These are phyloP conservation scores for Apiospora marii DNA, from an alignment of 2,329 filamentous ascomycete genomes.

Conservation along the genomic window DNA sequence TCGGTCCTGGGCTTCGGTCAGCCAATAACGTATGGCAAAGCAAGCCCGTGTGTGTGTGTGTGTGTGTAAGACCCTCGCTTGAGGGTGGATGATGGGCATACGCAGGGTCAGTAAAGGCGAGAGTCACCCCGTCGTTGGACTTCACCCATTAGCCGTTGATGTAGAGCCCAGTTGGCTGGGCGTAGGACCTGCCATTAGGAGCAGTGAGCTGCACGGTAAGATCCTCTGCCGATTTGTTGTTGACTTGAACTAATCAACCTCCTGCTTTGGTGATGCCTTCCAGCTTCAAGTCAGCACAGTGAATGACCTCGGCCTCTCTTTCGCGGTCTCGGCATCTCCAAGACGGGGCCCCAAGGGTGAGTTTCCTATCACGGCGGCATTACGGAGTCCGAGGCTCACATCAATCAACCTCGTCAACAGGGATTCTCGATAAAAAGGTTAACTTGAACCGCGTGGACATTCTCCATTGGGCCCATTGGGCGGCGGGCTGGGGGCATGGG, in stretches of 20 bases:
- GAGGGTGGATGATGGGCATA: neutral
- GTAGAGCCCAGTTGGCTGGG: slow-evolving; percentile 53
- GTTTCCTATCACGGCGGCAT: neutral
- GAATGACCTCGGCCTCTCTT: neutral
- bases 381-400: neutral
- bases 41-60: neutral
- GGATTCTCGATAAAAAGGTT: neutral
- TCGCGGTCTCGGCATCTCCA: neutral
- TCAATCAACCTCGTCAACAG: neutral
- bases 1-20: slow-evolving; percentile 59
- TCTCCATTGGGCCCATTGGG: neutral
- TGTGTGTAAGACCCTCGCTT: neutral
- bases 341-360: neutral
- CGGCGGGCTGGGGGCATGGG: neutral
- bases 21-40: neutral
- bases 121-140: slow-evolving; percentile 84
- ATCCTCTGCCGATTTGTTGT: neutral
- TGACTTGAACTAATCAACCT: no score
- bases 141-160: slow-evolving; percentile 94
- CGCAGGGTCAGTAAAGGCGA: slow-evolving; percentile 89
- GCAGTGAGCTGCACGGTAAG: slow-evolving; percentile 24
- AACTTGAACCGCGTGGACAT: slow-evolving; percentile 7
- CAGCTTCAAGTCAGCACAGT: neutral
- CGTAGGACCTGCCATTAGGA: slow-evolving; percentile 23
- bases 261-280: no score